These are phyloP conservation scores for Hyaloscypha variabilis DNA, from an alignment of 495 filamentous ascomycete species.

Conservation along the genomic window DNA sequence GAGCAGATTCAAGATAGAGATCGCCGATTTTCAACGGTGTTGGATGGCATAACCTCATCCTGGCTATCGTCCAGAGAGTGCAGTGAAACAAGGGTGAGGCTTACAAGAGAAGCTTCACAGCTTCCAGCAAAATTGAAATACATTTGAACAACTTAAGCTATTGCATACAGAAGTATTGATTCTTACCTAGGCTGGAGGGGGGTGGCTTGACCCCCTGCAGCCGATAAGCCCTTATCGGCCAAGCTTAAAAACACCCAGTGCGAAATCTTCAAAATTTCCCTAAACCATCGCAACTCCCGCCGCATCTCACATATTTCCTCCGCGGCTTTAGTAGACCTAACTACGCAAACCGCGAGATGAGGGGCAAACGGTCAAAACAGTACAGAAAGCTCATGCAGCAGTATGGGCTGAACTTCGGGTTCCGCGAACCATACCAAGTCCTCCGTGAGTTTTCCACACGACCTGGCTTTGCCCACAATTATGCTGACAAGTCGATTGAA, in stretches of 20 bases:
- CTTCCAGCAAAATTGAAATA: neutral
- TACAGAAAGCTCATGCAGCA: constrained; percentile 96
- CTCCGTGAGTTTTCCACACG: constrained; percentile 55
- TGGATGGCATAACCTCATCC: neutral
- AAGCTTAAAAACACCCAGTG: constrained; percentile 5
- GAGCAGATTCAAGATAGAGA: neutral
- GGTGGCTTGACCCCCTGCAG: constrained; percentile 2
- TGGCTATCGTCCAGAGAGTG: neutral
- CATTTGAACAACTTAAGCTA: constrained; percentile 2
- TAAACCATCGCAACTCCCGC: constrained; percentile 4
- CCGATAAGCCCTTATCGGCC: constrained; percentile 3
- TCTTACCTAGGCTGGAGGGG: no score
- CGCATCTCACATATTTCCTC: neutral
- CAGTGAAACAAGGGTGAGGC: neutral
- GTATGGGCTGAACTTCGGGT: constrained; percentile 80
- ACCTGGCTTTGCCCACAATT: neutral
- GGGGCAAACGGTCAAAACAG: constrained; percentile 90
- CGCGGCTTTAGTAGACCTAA: neutral
- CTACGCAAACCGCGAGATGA: constrained; percentile 55
- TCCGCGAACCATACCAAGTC: constrained; percentile 93
- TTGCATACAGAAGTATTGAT: no score
- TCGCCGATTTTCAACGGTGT: neutral
- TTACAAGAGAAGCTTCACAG: neutral
- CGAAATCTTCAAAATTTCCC: constrained; percentile 6
- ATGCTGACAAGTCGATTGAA: constrained; percentile 31